A percentile compares a stretch with the other conserved stretches of the same genome.
These are phyloP conservation scores for Wickerhamiella brachini DNA, from an alignment of 805 yeast genomes.

Conservation along the genomic window DNA sequence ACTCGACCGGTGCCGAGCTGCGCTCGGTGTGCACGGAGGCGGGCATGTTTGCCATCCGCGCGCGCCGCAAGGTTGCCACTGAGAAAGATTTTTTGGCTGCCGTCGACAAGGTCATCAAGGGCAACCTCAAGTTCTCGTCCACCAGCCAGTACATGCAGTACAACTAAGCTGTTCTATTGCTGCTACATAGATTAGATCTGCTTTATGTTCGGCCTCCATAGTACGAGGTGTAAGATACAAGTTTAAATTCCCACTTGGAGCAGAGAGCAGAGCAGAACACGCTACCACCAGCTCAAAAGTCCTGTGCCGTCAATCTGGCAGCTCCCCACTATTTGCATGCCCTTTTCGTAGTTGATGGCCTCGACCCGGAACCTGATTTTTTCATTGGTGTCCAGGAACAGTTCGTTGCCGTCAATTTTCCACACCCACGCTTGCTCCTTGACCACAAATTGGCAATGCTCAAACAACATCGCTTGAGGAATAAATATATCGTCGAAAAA, in stretches of 20 bases:
- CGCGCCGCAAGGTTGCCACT: conserved; percentile 94
- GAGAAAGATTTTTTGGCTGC: conserved; percentile 97
- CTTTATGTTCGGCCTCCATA: too few relatives aligned
- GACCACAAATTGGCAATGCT: conserved; percentile 47
- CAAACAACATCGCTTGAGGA: conserved; percentile 72
- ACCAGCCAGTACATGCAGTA: conserved; percentile 98
- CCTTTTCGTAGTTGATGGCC: conserved; percentile 70
- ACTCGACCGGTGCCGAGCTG: conserved; percentile 96
- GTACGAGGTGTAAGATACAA: too few relatives aligned
- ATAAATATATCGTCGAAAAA: conserved; percentile 87
- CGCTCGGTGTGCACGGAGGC: conserved; percentile 99
- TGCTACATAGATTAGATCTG: too few relatives aligned
- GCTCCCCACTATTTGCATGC: conserved; percentile 75
- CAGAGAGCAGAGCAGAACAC: too few relatives aligned
- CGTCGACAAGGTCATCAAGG: conserved; percentile 96
- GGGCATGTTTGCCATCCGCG: conserved; percentile 98
- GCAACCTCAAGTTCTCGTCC: conserved; percentile 93
- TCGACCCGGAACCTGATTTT: conserved; percentile 85
- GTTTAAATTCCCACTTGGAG: too few relatives aligned
- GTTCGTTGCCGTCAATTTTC: conserved; percentile 57
- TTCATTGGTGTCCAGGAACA: conserved; percentile 82
- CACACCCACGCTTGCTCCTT: conserved; percentile 94
- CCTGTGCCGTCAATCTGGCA: conserved; percentile 98
- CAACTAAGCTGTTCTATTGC: too few relatives aligned
- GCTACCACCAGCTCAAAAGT: conserved; percentile 93